Evolutionary conservation across 164 flowering plant genomes (phyloP).

Genomic region (Litsea cubeba): DNA sequence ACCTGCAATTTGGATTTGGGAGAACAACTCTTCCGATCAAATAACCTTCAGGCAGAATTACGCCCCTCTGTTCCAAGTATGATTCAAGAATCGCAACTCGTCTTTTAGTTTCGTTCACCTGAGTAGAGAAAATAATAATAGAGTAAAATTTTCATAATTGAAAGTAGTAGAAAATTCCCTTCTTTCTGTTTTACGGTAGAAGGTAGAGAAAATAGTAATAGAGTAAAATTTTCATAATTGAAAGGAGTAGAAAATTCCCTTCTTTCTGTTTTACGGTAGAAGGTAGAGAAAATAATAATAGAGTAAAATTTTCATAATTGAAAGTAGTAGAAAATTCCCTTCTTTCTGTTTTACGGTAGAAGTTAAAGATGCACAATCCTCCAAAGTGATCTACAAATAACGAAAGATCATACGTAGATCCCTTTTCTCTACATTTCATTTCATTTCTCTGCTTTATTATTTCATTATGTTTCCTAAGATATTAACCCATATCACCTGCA

Average conservation of each 20-base stretch:
- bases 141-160: not conserved
- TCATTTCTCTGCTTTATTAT: too few species aligned
- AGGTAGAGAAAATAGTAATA: conserved; percentile 1
- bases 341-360: too few species aligned
- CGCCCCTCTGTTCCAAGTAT: conserved; percentile 90
- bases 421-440: too few species aligned
- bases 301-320: not conserved
- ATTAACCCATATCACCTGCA: too few species aligned
- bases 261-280: too few species aligned
- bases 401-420: too few species aligned
- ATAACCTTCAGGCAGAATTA: conserved; percentile 63
- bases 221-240: not conserved
- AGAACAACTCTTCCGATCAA: conserved; percentile 68
- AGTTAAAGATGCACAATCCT: too few species aligned
- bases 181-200: too few species aligned
- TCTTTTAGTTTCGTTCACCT: conserved; percentile 58
- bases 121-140: conserved; percentile 9
- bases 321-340: not conserved
- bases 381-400: too few species aligned
- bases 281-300: not conserved
- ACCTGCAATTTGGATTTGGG: conserved; percentile 78
- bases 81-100: conserved; percentile 72
- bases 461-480: too few species aligned
- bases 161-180: not conserved
- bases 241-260: not conserved